Percentiles rank a stretch among this genome's conserved stretches.
These are phyloP conservation scores for Hygrophoropsis aurantiaca DNA, from an alignment of 768 basidiomycete species.

Conservation along the genomic window DNA sequence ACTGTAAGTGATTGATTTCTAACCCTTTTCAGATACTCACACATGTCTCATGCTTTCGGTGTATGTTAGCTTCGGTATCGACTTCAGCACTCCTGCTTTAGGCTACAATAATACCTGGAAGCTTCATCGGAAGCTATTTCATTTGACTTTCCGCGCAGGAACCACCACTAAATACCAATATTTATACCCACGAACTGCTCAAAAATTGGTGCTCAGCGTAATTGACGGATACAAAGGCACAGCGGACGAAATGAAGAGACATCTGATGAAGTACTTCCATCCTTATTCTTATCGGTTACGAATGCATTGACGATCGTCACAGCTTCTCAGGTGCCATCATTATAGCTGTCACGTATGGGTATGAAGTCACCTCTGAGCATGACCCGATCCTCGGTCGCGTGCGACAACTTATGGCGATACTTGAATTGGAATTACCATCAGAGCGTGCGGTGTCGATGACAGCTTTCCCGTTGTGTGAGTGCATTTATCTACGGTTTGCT, in stretches of 20 bases:
- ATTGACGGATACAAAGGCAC: conserved; percentile 1
- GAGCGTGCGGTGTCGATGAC: conserved; percentile 26
- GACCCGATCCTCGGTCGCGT: conserved; percentile 21
- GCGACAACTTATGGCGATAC: conserved; percentile 10
- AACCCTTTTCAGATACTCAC: too few relatives aligned
- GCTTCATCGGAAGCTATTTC: conserved; percentile 18
- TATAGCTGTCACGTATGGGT: conserved; percentile 30
- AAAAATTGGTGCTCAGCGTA: conserved; percentile 7
- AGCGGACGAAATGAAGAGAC: background rate
- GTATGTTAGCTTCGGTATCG: conserved; percentile 12
- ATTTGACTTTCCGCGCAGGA: conserved; percentile 11
- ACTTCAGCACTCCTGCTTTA: conserved; percentile 13
- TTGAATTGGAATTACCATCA: conserved; percentile 22
- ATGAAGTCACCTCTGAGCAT: conserved; percentile 24
- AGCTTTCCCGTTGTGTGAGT: conserved; percentile 28
- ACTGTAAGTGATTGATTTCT: conserved; percentile 6
- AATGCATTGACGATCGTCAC: background rate
- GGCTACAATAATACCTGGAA: conserved; percentile 19
- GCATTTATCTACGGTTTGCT: too few relatives aligned
- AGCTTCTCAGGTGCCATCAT: conserved; percentile 33
- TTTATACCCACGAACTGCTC: conserved; percentile 9
- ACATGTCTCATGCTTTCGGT: background rate
- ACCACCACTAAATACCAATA: conserved; percentile 7
- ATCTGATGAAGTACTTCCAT: conserved; percentile 9
- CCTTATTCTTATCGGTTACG: too few relatives aligned